Percentiles rank a stretch among this genome's conserved stretches.
phyloP scores from a whole-genome alignment of 306 rosid genomes.

The Malus sylvestris region DNA sequence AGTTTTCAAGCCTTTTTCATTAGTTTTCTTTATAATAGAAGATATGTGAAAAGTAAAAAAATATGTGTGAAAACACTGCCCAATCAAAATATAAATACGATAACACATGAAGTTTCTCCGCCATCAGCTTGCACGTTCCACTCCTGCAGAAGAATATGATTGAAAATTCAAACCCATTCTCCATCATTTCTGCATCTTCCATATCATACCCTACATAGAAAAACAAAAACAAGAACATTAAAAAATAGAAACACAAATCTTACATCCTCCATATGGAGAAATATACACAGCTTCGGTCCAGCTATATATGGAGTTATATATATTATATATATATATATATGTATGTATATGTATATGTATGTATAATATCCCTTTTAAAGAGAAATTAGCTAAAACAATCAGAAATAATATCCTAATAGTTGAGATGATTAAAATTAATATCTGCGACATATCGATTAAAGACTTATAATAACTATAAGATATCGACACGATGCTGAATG shows the following conservation, averaged over 20 bases:
- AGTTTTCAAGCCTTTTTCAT: too few species aligned
- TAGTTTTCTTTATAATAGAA: too few species aligned
- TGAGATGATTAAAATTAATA: neutral
- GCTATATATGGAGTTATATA: neutral
- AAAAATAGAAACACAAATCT: neutral
- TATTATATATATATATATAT: too few species aligned
- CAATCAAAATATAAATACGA: neutral
- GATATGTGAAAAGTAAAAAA: too few species aligned
- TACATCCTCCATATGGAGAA: neutral
- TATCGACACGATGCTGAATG: too few species aligned
- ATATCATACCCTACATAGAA: neutral
- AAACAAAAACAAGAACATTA: neutral
- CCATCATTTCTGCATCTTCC: neutral
- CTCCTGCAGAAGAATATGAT: neutral
- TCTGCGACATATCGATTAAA: rapidly evolving
- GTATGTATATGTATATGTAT: too few species aligned
- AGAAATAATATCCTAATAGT: neutral
- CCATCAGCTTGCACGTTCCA: neutral
- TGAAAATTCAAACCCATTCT: neutral
- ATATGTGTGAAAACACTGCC: too few species aligned
- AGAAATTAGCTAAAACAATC: neutral
- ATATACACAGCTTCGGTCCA: neutral
- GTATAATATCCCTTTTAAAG: too few species aligned
- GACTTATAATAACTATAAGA: neutral
- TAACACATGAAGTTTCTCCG: neutral